Conservation (phyloP, 2,329 filamentous ascomycete species). For the Sporothrix variecibatus region DNA sequence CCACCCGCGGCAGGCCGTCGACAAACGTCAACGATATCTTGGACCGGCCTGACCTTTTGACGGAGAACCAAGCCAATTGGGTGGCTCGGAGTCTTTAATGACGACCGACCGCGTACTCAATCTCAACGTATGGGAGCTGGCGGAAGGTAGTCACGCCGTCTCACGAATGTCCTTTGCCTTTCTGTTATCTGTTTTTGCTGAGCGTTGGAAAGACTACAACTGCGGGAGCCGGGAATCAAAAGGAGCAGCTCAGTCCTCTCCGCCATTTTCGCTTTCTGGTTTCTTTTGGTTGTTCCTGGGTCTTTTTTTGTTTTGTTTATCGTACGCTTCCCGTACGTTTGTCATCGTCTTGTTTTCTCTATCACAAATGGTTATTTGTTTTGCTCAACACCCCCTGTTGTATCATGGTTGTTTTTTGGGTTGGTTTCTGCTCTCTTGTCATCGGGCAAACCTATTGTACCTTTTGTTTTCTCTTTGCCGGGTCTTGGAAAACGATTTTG, state of each 20-base stretch:
- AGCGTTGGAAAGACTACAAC: constrained; percentile 19
- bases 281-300: constrained; percentile 1
- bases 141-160: not conserved
- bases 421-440: constrained; percentile 18
- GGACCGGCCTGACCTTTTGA: not conserved
- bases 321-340: not conserved
- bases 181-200: constrained; percentile 5
- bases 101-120: not conserved
- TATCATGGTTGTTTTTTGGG: constrained; percentile 17
- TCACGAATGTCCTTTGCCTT: not conserved
- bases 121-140: not conserved
- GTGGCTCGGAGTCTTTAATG: not conserved
- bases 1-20: constrained; percentile 5
- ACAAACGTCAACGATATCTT: not conserved
- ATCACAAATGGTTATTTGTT: not conserved
- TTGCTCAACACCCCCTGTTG: not conserved
- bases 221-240: constrained; percentile 9
- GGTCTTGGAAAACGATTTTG: not conserved
- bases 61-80: not conserved
- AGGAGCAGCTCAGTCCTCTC: not conserved
- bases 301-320: not conserved
- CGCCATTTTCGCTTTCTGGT: not conserved
- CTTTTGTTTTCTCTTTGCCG: not conserved
- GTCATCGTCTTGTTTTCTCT: not conserved
- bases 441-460: not conserved